Conservation (phyloP, 768 basidiomycete genomes). For the Boletus rufocinnamomeus region DNA sequence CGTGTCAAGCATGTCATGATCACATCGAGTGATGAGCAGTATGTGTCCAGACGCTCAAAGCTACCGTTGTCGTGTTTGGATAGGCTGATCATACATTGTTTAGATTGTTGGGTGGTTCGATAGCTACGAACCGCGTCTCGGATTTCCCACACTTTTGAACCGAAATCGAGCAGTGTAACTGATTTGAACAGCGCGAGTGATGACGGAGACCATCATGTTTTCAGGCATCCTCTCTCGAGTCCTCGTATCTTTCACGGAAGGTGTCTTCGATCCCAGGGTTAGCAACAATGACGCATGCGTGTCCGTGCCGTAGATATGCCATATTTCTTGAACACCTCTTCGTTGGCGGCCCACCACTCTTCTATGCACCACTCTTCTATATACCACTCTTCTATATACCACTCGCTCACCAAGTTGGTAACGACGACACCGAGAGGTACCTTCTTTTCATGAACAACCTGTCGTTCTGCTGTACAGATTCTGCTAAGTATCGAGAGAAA, state of each 20-base stretch:
- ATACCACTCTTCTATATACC: too few species aligned
- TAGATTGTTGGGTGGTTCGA: background rate
- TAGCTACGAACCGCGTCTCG: background rate
- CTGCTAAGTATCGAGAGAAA: constrained; percentile 70
- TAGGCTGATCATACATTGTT: too few species aligned
- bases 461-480: constrained; percentile 40
- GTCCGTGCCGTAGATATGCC: constrained; percentile 34
- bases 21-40: too few species aligned
- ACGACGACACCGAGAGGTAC: constrained; percentile 43
- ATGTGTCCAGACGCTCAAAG: too few species aligned
- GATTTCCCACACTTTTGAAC: background rate
- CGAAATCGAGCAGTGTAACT: too few species aligned
- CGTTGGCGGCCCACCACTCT: constrained; percentile 43
- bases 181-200: too few species aligned
- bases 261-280: constrained; percentile 25
- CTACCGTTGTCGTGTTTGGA: background rate
- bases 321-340: constrained; percentile 30
- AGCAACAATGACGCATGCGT: constrained; percentile 46
- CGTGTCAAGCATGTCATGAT: background rate
- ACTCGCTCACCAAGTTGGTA: constrained; percentile 41
- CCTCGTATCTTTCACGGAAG: constrained; percentile 32
- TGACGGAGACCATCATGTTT: too few species aligned
- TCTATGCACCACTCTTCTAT: too few species aligned
- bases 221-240: constrained; percentile 30
- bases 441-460: constrained; percentile 34